Evolutionary conservation across 805 yeast species (phyloP).

Genomic region (Candida taoyuanica): DNA sequence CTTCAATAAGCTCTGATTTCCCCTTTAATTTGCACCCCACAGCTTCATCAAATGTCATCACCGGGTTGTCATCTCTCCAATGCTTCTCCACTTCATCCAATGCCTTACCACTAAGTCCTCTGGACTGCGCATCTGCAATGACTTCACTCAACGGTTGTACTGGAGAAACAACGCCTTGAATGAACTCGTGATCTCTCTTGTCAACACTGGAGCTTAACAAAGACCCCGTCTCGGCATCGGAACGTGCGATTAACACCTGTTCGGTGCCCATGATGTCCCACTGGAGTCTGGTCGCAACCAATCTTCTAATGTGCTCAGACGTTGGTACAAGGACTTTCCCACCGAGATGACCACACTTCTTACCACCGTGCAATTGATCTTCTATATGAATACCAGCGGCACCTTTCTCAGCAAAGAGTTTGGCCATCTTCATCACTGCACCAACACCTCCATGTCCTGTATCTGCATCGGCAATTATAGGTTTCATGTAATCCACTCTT

Average conservation of each 20-base stretch:
- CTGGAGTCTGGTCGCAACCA: constrained; percentile 55
- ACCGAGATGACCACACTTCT: constrained; percentile 59
- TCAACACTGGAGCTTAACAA: constrained; percentile 49
- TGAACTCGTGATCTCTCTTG: constrained; percentile 51
- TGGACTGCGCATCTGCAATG: constrained; percentile 37
- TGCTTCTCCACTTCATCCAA: constrained; percentile 38
- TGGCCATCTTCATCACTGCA: constrained; percentile 60
- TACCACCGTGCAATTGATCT: constrained; percentile 62
- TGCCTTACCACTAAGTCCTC: constrained; percentile 33
- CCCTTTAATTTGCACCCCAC: constrained; percentile 30
- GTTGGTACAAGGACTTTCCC: constrained; percentile 62
- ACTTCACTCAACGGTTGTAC: constrained; percentile 42
- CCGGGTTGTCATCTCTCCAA: constrained; percentile 41
- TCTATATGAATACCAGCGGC: constrained; percentile 65
- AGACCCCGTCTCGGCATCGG: constrained; percentile 54
- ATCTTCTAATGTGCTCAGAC: constrained; percentile 47
- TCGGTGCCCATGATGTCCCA: constrained; percentile 62
- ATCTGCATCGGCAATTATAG: constrained; percentile 64
- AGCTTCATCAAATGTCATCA: constrained; percentile 49
- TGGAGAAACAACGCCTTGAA: constrained; percentile 41
- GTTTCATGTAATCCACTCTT: constrained; percentile 48
- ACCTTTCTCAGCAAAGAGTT: constrained; percentile 60
- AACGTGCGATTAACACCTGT: constrained; percentile 55
- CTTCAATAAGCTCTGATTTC: constrained; percentile 26
- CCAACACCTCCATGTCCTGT: constrained; percentile 64